These are phyloP conservation scores for Dictyostelium capitatum DNA, from an alignment of 78 protist genomes.

Conservation along the genomic window DNA sequence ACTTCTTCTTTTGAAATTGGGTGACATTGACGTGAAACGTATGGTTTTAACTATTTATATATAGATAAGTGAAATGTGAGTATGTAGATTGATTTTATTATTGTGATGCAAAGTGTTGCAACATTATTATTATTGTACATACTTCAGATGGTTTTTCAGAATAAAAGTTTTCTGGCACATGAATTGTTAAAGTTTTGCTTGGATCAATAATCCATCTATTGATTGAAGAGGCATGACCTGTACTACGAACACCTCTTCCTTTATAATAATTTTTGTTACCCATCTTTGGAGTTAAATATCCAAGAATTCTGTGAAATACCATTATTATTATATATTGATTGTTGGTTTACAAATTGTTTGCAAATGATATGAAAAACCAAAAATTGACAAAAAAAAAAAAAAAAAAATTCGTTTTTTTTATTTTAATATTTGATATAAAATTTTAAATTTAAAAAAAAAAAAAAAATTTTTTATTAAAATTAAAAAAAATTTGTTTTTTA, in stretches of 20 bases:
- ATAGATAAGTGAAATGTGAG: not conserved
- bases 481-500: too few species aligned
- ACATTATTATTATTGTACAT: not conserved
- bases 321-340: too few species aligned
- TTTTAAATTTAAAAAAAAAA: too few species aligned
- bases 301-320: constrained; percentile 51
- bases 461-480: too few species aligned
- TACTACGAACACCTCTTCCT: constrained; percentile 70
- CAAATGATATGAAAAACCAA: too few species aligned
- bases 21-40: constrained; percentile 51
- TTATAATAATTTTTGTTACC: constrained; percentile 77
- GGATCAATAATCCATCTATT: constrained; percentile 29
- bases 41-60: constrained; percentile 61
- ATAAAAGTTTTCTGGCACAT: constrained; percentile 45
- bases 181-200: constrained; percentile 1
- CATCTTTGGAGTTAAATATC: constrained; percentile 76
- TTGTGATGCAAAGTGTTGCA: too few species aligned
- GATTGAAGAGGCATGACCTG: constrained; percentile 32
- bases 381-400: too few species aligned
- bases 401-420: too few species aligned
- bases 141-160: not conserved
- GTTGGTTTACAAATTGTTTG: too few species aligned
- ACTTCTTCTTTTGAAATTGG: constrained; percentile 49
- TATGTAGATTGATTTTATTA: not conserved
- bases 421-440: too few species aligned